These are phyloP conservation scores for Apiospora koreana DNA, from an alignment of 2,329 filamentous ascomycete genomes.

Conservation along the genomic window DNA sequence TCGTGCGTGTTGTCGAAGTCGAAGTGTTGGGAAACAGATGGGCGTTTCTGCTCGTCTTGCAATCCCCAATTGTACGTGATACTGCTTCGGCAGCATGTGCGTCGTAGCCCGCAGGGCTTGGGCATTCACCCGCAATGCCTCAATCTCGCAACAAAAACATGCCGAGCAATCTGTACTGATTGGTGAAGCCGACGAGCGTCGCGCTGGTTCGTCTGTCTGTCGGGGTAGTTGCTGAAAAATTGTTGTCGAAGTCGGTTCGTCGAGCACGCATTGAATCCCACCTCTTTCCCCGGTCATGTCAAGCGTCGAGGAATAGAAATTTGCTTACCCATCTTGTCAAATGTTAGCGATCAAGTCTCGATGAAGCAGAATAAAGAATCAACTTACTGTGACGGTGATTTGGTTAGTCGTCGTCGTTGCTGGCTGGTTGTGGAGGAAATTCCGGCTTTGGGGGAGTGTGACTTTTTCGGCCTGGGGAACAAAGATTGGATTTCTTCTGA, in stretches of 20 bases:
- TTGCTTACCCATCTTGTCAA: constrained; percentile 62
- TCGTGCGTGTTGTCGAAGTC: not conserved
- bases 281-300: constrained; percentile 2
- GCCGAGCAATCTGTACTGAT: not conserved
- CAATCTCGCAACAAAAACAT: not conserved
- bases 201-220: not conserved
- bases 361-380: constrained; percentile 9
- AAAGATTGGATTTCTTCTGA: constrained; percentile 8
- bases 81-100: not conserved
- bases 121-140: not conserved
- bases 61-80: not conserved
- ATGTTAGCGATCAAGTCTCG: constrained; percentile 37
- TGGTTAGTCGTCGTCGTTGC: constrained; percentile 14
- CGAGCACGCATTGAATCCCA: not conserved
- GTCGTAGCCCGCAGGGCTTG: not conserved
- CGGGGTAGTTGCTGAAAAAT: not conserved
- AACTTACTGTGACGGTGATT: constrained; percentile 23
- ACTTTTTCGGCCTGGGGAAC: constrained; percentile 9
- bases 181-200: not conserved
- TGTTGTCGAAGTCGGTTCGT: not conserved
- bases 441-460: constrained; percentile 8
- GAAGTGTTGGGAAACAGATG: not conserved
- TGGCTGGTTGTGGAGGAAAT: constrained; percentile 10
- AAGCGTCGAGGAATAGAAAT: constrained; percentile 3
- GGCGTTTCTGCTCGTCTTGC: not conserved